Base-by-base conservation (phyloP, 148 eudicot species). In the Dianthus caryophyllus region DNA sequence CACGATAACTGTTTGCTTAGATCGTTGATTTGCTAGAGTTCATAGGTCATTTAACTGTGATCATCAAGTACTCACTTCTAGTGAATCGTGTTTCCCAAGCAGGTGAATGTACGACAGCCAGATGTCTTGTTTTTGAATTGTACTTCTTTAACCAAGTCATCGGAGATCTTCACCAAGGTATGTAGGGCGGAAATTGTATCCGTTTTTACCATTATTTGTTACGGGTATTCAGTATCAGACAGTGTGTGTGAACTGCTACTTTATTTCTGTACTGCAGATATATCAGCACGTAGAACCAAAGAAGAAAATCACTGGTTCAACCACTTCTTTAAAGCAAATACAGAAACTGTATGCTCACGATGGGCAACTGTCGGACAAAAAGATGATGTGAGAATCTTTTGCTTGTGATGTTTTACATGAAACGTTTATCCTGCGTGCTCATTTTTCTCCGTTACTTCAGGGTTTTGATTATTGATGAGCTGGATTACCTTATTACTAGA, bases 141-240 rank as follows among this genome's bases (percentile, higher is more conserved):
- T 72, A 94, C 96, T 64, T 81, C 97, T 65, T 77, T 94, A 11
- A 60, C 85, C 22, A 86, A 77, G 53, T 77, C 89, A 0, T 75
- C 90, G 7, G 97, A 94, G 38, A 80, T 94, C 75, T 94, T 90
- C 69, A 84, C 79, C 61, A 94, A 94, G 99, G 99, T 94, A 90
- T 13, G 22, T 14, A 14, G 24, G 47, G 0, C 15, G 31, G 2
- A 39, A 46, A 22, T 57, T 73, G 25, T 77, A 64, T 13, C 46
- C 2, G 18, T 26, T 20, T 46, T 12, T 0, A 55, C 7, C 61
- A 18, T 9, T 4, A 41, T 9, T 41, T 1, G 12, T 9, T 8
- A 3, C 8, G 3, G 2, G 12, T 61, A 30, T 0, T 17, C 21
- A 1, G 20, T 33, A 2, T 48, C 16, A 26, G 48, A 49, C 31